Evolutionary conservation across 73 alveolate species (phyloP).

Genomic region (Vitrella brassicaformis): DNA sequence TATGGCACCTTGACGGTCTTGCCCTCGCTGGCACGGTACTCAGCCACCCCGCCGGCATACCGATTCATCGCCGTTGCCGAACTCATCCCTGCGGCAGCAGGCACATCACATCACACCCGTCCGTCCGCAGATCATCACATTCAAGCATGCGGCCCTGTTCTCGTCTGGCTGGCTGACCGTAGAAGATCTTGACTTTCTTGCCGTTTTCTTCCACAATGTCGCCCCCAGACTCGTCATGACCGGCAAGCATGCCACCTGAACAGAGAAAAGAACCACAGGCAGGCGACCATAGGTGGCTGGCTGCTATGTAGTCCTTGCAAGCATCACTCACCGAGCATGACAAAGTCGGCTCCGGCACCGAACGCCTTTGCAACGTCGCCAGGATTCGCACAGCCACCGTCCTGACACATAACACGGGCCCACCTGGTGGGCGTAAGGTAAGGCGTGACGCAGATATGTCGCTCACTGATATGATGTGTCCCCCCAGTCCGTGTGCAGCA

Average conservation of each 20-base stretch:
- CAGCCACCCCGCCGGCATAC: constrained; percentile 36
- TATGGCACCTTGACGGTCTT: constrained; percentile 22
- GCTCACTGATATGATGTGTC: constrained; percentile 32
- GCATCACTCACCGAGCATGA: constrained; percentile 53
- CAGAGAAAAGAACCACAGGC: not conserved
- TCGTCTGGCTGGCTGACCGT: constrained; percentile 5
- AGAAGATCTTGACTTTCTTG: constrained; percentile 37
- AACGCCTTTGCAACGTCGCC: constrained; percentile 57
- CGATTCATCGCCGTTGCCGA: constrained; percentile 24
- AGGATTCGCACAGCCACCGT: constrained; percentile 51
- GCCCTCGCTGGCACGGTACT: constrained; percentile 33
- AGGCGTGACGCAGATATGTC: too few species aligned
- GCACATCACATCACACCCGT: not conserved
- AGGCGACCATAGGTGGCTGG: too few species aligned
- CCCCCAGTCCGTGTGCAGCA: constrained; percentile 51
- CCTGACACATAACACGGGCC: too few species aligned
- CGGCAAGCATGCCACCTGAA: constrained; percentile 51
- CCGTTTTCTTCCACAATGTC: constrained; percentile 23
- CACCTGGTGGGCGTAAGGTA: too few species aligned
- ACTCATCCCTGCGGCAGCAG: constrained; percentile 32
- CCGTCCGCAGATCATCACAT: not conserved
- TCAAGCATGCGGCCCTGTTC: not conserved
- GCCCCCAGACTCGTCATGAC: constrained; percentile 56
- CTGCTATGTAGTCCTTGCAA: too few species aligned
- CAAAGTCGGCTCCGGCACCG: constrained; percentile 63